These are phyloP conservation scores for Neopestalotiopsis clavispora DNA, from an alignment of 2,329 filamentous ascomycete genomes.

Conservation along the genomic window DNA sequence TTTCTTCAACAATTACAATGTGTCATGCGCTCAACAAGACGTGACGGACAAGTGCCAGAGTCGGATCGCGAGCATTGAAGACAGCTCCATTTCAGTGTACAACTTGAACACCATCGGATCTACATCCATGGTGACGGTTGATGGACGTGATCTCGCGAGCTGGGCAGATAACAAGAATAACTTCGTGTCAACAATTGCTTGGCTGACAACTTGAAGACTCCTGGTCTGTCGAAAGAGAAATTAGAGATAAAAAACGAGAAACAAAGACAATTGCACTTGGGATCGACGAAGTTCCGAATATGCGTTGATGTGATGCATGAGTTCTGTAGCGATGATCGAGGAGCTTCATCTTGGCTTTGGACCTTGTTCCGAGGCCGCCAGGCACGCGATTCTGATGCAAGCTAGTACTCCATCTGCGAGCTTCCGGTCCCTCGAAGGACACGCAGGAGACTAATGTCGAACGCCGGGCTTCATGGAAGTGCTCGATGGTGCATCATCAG, in stretches of 20 bases:
- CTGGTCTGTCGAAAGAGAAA: conserved; percentile 22
- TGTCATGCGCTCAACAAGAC: conserved; percentile 47
- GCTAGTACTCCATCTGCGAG: background rate
- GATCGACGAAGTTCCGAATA: background rate
- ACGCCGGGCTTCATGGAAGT: background rate
- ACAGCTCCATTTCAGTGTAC: conserved; percentile 41
- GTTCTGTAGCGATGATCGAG: background rate
- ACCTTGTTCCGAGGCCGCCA: background rate
- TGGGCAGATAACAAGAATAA: conserved; percentile 44
- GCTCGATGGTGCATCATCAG: background rate
- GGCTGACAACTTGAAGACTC: conserved; percentile 26
- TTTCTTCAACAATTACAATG: conserved; percentile 70
- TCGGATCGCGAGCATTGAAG: conserved; percentile 42
- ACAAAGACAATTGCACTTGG: background rate
- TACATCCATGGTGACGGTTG: conserved; percentile 43
- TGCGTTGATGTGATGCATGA: background rate
- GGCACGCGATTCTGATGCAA: background rate
- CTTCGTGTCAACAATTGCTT: conserved; percentile 42
- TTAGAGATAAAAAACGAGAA: background rate
- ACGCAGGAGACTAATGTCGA: background rate
- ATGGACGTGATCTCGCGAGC: conserved; percentile 39
- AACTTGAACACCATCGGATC: conserved; percentile 52
- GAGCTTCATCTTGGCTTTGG: background rate
- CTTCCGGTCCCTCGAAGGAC: background rate
- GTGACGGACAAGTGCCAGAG: conserved; percentile 52